Evolutionary conservation across 140 eudicot species (phyloP).

Genomic region (Bidens hawaiensis): DNA sequence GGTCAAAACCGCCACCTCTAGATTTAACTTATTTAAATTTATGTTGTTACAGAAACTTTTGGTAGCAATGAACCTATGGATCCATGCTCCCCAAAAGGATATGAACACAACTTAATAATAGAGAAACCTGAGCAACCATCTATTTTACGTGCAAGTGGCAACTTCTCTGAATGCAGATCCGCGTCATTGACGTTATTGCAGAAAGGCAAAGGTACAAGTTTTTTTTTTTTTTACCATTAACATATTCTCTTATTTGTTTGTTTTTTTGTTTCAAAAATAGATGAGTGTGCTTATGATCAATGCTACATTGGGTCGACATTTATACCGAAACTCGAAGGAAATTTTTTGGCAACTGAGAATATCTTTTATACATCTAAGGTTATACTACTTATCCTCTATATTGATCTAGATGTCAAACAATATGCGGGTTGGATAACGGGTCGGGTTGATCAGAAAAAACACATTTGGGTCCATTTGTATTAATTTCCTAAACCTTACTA

Average conservation of each 20-base stretch:
- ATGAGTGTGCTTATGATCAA: conserved; percentile 45
- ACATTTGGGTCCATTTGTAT: too few relatives aligned
- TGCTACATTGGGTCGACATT: conserved; percentile 75
- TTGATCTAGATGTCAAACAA: neutral
- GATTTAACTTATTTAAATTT: conserved; percentile 1
- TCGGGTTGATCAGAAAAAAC: neutral
- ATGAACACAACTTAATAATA: conserved; percentile 29
- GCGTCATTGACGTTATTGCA: conserved; percentile 44
- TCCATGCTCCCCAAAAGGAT: conserved; percentile 93
- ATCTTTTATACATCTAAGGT: conserved; percentile 96
- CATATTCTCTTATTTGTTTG: neutral
- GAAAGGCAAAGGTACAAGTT: conserved; percentile 73
- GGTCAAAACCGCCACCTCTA: neutral
- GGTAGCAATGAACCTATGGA: conserved; percentile 41
- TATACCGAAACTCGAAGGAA: conserved; percentile 76
- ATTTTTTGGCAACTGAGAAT: conserved; percentile 92
- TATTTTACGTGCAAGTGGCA: neutral
- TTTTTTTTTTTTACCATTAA: neutral
- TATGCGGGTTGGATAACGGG: neutral
- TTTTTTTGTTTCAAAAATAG: conserved; percentile 34
- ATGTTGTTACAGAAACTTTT: conserved; percentile 38
- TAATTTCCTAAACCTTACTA: too few relatives aligned
- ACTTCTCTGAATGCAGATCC: conserved; percentile 13
- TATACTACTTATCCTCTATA: conserved; percentile 2
- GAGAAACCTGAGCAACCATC: conserved; percentile 15